Conservation (phyloP, 371 early-diverging fungal species). For the Circinella minor region DNA sequence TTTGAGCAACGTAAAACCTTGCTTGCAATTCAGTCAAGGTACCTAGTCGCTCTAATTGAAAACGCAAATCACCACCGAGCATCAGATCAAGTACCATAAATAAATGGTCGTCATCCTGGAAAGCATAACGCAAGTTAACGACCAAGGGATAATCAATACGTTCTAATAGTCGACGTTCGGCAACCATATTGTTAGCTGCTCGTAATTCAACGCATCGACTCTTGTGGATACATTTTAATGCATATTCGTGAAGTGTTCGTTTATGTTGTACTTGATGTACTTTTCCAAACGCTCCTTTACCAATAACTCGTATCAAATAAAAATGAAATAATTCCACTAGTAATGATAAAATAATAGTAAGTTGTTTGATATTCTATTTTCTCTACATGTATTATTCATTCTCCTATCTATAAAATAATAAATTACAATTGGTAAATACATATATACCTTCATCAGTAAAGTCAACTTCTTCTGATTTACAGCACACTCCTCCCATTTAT, state of each 20-base stretch:
- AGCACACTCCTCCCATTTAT: slow-evolving; percentile 40
- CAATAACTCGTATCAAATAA: slow-evolving; percentile 66
- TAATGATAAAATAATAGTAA: too few relatives aligned
- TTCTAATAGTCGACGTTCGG: slow-evolving; percentile 59
- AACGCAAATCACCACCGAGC: slow-evolving; percentile 89
- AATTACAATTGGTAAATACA: background rate
- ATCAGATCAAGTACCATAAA: slow-evolving; percentile 83
- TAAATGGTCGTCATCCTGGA: slow-evolving; percentile 80
- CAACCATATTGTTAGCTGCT: slow-evolving; percentile 59
- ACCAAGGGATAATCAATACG: slow-evolving; percentile 53
- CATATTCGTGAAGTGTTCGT: slow-evolving; percentile 55
- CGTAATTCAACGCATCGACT: slow-evolving; percentile 55
- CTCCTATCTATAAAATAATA: too few relatives aligned
- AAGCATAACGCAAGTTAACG: slow-evolving; percentile 77
- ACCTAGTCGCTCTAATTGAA: slow-evolving; percentile 71
- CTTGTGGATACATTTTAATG: slow-evolving; percentile 66
- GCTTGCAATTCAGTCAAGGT: slow-evolving; percentile 72
- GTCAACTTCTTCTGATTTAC: slow-evolving; percentile 42
- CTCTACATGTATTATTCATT: too few relatives aligned
- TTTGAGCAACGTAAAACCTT: slow-evolving; percentile 78
- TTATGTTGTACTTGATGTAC: slow-evolving; percentile 88
- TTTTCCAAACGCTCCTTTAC: slow-evolving; percentile 81
- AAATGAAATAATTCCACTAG: slow-evolving; percentile 18
- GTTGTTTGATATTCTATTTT: too few relatives aligned
- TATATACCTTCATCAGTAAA: slow-evolving; percentile 33